Conservation (phyloP, 1,139 yeast genomes). For the Starmera stellimalicola region DNA sequence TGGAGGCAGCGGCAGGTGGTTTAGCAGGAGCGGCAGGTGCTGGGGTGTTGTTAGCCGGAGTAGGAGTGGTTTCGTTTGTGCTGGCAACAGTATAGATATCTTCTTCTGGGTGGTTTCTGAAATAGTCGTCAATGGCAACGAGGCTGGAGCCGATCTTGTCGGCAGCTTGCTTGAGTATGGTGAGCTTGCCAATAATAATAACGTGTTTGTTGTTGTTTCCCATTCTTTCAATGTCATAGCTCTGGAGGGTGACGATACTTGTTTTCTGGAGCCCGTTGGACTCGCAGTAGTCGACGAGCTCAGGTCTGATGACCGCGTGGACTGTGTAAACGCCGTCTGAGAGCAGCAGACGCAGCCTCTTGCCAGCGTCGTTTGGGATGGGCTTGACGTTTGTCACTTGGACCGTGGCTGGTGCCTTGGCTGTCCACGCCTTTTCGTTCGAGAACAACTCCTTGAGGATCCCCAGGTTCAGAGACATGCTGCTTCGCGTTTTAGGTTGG, state of each 20-base stretch:
- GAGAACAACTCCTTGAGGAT: constrained; percentile 13
- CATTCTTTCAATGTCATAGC: constrained; percentile 31
- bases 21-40: constrained; percentile 17
- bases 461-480: constrained; percentile 8
- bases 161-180: constrained; percentile 33
- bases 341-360: constrained; percentile 45
- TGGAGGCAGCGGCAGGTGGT: constrained; percentile 6
- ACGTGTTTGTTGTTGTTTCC: constrained; percentile 45
- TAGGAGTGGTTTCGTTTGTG: constrained; percentile 9
- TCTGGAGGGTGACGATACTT: constrained; percentile 17
- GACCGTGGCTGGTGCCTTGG: constrained; percentile 28
- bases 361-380: constrained; percentile 33
- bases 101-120: constrained; percentile 45
- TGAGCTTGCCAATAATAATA: constrained; percentile 43
- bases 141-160: constrained; percentile 32
- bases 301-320: constrained; percentile 60
- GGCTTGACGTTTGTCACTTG: constrained; percentile 42
- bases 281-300: constrained; percentile 42
- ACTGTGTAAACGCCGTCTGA: constrained; percentile 56
- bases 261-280: constrained; percentile 36
- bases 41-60: no score
- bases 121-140: constrained; percentile 42
- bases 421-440: constrained; percentile 10
- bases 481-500: background rate
- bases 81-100: constrained; percentile 25